phyloP scores from a whole-genome alignment of 805 yeast species.

The Tetrapisispora arboricola region DNA sequence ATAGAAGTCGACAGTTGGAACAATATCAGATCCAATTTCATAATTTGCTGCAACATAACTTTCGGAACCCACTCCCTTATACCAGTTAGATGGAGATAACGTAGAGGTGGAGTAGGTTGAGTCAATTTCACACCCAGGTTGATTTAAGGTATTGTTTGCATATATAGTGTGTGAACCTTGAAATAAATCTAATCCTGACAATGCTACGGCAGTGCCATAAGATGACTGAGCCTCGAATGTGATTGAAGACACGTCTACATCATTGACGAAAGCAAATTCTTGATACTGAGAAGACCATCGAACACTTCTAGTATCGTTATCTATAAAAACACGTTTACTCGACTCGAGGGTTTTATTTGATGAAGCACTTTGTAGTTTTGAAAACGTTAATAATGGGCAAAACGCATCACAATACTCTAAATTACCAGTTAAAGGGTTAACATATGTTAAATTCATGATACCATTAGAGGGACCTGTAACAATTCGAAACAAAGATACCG shows the following conservation, averaged over 20 bases:
- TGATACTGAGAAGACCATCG: conserved; percentile 42
- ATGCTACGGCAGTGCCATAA: conserved; percentile 59
- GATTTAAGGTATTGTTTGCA: conserved; percentile 67
- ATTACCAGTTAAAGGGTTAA: conserved; percentile 61
- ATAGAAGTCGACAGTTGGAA: conserved; percentile 37
- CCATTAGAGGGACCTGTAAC: conserved; percentile 72
- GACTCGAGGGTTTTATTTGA: conserved; percentile 23
- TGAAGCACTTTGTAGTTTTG: conserved; percentile 26
- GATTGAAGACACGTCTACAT: conserved; percentile 48
- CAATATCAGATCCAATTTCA: conserved; percentile 24
- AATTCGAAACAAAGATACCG: conserved; percentile 56
- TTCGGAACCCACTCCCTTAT: conserved; percentile 23
- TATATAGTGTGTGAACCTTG: conserved; percentile 46
- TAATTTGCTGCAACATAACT: conserved; percentile 24
- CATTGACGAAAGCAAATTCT: conserved; percentile 74
- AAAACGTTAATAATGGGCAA: conserved; percentile 58
- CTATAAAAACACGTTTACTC: conserved; percentile 15
- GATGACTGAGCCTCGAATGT: conserved; percentile 55
- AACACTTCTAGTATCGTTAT: conserved; percentile 30
- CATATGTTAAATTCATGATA: conserved; percentile 82
- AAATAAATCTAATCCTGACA: conserved; percentile 64
- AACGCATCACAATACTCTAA: conserved; percentile 67
- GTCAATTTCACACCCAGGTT: conserved; percentile 42
- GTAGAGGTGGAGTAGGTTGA: conserved; percentile 18
- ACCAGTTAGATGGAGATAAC: conserved; percentile 25